phyloP scores from a whole-genome alignment of 768 basidiomycete species.

The Fibroporia radiculosa region DNA sequence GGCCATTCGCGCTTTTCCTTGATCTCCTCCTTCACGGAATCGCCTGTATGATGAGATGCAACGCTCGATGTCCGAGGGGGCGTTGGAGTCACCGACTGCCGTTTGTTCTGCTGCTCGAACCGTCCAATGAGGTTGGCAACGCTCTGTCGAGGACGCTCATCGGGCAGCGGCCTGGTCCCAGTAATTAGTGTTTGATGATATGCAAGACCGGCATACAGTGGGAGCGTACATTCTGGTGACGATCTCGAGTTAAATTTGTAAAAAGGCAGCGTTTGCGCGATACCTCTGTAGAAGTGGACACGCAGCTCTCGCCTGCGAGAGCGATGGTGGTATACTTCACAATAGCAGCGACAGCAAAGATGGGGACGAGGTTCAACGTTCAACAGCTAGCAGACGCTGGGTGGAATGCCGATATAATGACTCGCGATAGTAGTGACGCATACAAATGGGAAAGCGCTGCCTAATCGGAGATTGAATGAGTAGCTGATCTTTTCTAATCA shows the following conservation, averaged over 20 bases:
- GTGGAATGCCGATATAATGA: no score
- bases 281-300: no score
- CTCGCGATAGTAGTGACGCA: no score
- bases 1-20: constrained; percentile 79
- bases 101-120: constrained; percentile 78
- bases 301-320: constrained; percentile 19
- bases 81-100: constrained; percentile 35
- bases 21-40: constrained; percentile 56
- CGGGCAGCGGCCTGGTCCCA: constrained; percentile 65
- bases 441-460: no score
- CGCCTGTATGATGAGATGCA: constrained; percentile 53
- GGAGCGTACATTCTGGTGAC: constrained; percentile 12
- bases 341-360: neutral
- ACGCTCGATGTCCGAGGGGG: constrained; percentile 60
- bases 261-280: no score
- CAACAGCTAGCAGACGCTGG: no score
- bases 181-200: neutral
- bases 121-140: constrained; percentile 88
- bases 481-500: no score
- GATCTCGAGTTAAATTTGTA: neutral
- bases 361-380: neutral
- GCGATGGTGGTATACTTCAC: constrained; percentile 2
- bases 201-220: constrained; percentile 4
- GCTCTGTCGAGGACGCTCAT: constrained; percentile 80
- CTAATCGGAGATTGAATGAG: no score